Base-by-base conservation (phyloP, 2,329 filamentous ascomycete species). In the Amesomyces nigricolor region DNA sequence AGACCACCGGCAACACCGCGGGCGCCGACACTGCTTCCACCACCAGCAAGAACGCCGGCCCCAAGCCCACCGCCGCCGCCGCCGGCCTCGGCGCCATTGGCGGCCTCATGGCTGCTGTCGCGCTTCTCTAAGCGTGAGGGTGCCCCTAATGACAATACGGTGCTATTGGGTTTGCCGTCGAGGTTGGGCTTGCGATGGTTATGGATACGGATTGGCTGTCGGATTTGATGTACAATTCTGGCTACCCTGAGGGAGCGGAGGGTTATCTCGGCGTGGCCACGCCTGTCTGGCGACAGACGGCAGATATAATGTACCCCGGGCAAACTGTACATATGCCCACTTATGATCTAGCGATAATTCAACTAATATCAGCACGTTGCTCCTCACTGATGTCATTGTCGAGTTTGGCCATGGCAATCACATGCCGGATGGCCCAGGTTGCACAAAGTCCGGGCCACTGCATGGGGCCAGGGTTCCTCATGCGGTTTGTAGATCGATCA, bases 21-120 rank as follows among this genome's bases (percentile, higher is more conserved):
- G 38, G 39, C 43, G 42, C 29, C 47, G 32, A 51, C 14, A 57
- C 57, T 53, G 46, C 58, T 26, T 46, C 58, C 35, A 40, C 30
- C 43, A 44, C 39, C 26, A 59, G 48, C 57, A 52, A 45, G 32
- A 64, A 62, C 56, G 42, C 32, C 17, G 63, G 59, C 16, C 60
- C 64, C 9, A 57, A 61, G 29, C 63, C 56, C 38, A 65, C 64
- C 13, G 63, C 62, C 6, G 62, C 62, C 6, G 62, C 58, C 3
- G 59, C 63, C 22, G 60, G 59, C 8, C 55, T 66, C 17, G 64
- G 64, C 46, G 63, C 62, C 54, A 56, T 66, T 39, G 64, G 64
- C 44, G 64, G 64, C 6, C 48, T 66, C 40, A 45, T 65, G 13
- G 64, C 64, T 26, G 64, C 62, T 39, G 56, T 63, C 37, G 63